Conservation (phyloP, 805 yeast species). For the Yamadazyma endophytica region DNA sequence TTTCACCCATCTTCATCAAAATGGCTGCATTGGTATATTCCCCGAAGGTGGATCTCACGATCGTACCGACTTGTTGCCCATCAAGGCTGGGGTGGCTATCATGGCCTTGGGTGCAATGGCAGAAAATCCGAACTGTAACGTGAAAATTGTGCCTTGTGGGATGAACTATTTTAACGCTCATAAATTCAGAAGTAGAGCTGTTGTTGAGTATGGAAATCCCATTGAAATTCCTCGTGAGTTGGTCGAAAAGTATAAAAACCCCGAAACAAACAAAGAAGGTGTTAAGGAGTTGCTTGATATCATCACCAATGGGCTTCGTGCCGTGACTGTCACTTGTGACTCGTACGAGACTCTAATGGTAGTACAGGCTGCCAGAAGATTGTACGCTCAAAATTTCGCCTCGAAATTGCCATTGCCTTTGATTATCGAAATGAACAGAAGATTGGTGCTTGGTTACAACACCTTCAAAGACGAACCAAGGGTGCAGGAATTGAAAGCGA, state of each 20-base stretch:
- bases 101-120: conserved; percentile 97
- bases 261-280: conserved; percentile 68
- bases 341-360: conserved; percentile 88
- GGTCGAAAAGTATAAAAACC: conserved; percentile 61
- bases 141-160: conserved; percentile 92
- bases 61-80: conserved; percentile 82
- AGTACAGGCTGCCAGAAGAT: conserved; percentile 86
- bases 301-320: conserved; percentile 67
- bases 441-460: conserved; percentile 78
- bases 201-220: conserved; percentile 90
- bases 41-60: conserved; percentile 99
- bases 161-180: conserved; percentile 97
- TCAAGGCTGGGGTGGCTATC: conserved; percentile 96
- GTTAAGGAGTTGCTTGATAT: conserved; percentile 67
- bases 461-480: conserved; percentile 68
- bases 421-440: conserved; percentile 85
- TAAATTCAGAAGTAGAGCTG: conserved; percentile 92
- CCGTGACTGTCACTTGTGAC: conserved; percentile 85
- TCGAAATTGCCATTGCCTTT: conserved; percentile 73
- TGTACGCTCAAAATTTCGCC: conserved; percentile 74
- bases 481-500: conserved; percentile 54
- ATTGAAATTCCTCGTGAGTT: conserved; percentile 55
- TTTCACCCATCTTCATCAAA: conserved; percentile 74
- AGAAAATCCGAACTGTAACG: conserved; percentile 67
- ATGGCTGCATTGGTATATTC: conserved; percentile 85